Conservation (phyloP, 768 basidiomycete species). For the Agaricus bisporus region DNA sequence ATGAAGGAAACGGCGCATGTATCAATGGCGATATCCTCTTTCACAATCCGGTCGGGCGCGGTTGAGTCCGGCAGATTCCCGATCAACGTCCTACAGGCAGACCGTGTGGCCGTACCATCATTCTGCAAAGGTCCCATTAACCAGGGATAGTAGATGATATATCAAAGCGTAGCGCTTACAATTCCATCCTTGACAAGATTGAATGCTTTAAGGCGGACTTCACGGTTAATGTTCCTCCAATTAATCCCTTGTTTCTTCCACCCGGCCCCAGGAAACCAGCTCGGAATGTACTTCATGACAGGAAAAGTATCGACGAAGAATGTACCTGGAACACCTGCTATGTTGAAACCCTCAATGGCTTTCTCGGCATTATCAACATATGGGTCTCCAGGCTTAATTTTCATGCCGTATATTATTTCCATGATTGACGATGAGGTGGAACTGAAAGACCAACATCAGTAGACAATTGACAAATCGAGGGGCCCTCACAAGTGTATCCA, state of each 20-base stretch:
- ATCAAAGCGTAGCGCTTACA: constrained; percentile 14
- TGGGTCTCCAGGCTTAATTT: constrained; percentile 24
- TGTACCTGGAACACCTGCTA: constrained; percentile 23
- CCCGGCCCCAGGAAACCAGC: constrained; percentile 31
- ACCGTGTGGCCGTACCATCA: not conserved
- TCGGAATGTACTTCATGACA: constrained; percentile 29
- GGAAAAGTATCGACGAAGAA: constrained; percentile 31
- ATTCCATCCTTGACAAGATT: constrained; percentile 21
- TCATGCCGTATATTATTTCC: constrained; percentile 26
- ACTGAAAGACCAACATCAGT: not conserved
- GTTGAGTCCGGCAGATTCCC: constrained; percentile 4
- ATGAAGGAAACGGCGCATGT: constrained; percentile 5
- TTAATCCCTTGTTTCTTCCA: constrained; percentile 29
- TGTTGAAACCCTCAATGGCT: constrained; percentile 20
- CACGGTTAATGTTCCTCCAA: constrained; percentile 21
- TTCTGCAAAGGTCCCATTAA: not conserved
- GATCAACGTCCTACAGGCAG: not conserved
- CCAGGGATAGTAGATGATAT: no score
- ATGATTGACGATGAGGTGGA: constrained; percentile 17
- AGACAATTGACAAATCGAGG: not conserved
- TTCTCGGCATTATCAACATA: constrained; percentile 25
- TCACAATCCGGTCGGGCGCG: not conserved
- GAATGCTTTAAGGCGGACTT: constrained; percentile 29
- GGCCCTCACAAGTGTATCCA: constrained; percentile 6
- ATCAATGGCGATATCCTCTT: constrained; percentile 1